A percentile compares a stretch with the other conserved stretches of the same genome.
Evolutionary conservation across 2,329 filamentous ascomycete species (phyloP).

Genomic region (Xylariaceae sp.): DNA sequence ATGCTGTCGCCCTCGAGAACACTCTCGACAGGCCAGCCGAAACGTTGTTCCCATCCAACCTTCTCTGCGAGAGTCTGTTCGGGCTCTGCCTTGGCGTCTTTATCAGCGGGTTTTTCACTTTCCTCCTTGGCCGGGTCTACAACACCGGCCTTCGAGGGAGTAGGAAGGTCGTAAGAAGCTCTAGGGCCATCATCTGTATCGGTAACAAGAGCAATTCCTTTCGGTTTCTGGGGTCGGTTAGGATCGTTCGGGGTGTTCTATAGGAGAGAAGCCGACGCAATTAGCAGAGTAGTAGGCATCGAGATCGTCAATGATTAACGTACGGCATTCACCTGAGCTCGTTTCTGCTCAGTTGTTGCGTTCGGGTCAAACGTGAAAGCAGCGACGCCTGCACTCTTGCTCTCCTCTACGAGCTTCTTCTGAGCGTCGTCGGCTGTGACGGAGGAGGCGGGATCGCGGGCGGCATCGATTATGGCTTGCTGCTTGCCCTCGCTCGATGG

Average conservation of each 20-base stretch:
- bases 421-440: slow-evolving; percentile 68
- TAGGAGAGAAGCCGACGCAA: neutral
- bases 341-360: slow-evolving; percentile 78
- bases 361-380: slow-evolving; percentile 86
- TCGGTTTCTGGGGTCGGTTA: slow-evolving; percentile 55
- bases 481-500: slow-evolving; percentile 65
- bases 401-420: slow-evolving; percentile 68
- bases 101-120: slow-evolving; percentile 43
- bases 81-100: slow-evolving; percentile 49
- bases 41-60: slow-evolving; percentile 85
- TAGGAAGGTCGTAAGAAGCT: slow-evolving; percentile 70
- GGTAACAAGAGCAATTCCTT: slow-evolving; percentile 66
- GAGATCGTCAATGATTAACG: slow-evolving; percentile 38
- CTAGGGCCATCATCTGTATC: slow-evolving; percentile 69
- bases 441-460: slow-evolving; percentile 62
- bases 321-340: slow-evolving; percentile 71
- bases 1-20: slow-evolving; percentile 59
- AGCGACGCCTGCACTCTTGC: slow-evolving; percentile 68
- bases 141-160: slow-evolving; percentile 65
- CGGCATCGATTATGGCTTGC: slow-evolving; percentile 73
- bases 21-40: slow-evolving; percentile 63
- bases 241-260: slow-evolving; percentile 57
- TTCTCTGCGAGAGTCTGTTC: slow-evolving; percentile 48
- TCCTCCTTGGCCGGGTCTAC: slow-evolving; percentile 49
- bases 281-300: slow-evolving; percentile 1